These are phyloP conservation scores for Jamesozyma gamospora DNA, from an alignment of 805 yeast species.

Conservation along the genomic window DNA sequence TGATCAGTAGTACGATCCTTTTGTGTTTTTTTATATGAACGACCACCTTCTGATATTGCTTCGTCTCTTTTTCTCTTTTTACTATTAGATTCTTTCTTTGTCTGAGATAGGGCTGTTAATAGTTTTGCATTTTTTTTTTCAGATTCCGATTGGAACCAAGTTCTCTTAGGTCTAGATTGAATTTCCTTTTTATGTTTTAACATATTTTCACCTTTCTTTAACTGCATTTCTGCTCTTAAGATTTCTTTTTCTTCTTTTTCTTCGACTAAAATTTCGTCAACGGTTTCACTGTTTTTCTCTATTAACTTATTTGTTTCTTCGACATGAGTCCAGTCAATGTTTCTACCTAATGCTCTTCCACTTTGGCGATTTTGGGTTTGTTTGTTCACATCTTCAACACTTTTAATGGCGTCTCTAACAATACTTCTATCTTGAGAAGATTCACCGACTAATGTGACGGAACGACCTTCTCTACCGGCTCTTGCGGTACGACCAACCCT, in stretches of 20 bases:
- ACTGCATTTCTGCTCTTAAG: conserved; percentile 81
- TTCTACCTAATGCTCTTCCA: conserved; percentile 62
- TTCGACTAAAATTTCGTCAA: conserved; percentile 74
- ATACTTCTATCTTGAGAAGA: conserved; percentile 74
- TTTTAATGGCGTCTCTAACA: conserved; percentile 81
- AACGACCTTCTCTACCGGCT: conserved; percentile 93
- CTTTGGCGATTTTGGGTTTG: conserved; percentile 29
- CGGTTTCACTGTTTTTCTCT: conserved; percentile 45
- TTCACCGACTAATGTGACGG: conserved; percentile 92
- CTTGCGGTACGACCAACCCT: conserved; percentile 99
- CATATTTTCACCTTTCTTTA: conserved; percentile 76
- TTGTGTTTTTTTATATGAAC: conserved; percentile 74
- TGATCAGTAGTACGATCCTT: conserved; percentile 52
- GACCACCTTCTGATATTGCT: conserved; percentile 41
- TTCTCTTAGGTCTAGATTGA: conserved; percentile 81
- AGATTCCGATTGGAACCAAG: conserved; percentile 75
- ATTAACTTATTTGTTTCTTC: conserved; percentile 57
- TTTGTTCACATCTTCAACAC: conserved; percentile 37
- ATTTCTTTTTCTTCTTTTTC: conserved; percentile 85
- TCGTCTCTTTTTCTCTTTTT: conserved; percentile 66
- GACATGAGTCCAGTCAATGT: conserved; percentile 81
- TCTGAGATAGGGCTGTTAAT: conserved; percentile 34
- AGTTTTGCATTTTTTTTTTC: conserved; percentile 35
- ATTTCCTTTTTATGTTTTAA: conserved; percentile 75
- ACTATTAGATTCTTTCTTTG: conserved; percentile 45